Evolutionary conservation across 2,329 filamentous ascomycete species (phyloP).

Genomic region (Penicillium sp.): DNA sequence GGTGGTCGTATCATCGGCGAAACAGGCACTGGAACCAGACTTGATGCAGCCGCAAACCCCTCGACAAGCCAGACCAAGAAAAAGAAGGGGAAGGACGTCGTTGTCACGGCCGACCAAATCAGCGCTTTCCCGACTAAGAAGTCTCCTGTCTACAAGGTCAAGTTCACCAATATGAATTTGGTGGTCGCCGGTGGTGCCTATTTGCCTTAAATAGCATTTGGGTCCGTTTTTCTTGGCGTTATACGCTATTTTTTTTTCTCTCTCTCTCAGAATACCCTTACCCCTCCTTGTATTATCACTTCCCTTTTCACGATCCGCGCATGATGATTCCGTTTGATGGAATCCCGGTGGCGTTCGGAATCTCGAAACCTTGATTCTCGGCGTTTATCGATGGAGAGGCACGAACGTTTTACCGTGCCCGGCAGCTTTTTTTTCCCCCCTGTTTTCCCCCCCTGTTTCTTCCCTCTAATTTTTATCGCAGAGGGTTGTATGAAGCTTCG

Average conservation of each 20-base stretch:
- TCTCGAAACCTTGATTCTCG: conserved; percentile 6
- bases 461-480: neutral
- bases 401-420: conserved; percentile 1
- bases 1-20: conserved; percentile 50
- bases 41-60: conserved; percentile 53
- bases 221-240: neutral
- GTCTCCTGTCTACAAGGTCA: conserved; percentile 86
- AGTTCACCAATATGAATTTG: conserved; percentile 93
- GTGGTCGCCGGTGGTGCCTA: conserved; percentile 78
- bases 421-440: neutral
- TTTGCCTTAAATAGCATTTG: conserved; percentile 44
- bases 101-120: conserved; percentile 89
- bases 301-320: neutral
- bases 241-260: neutral
- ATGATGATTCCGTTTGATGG: neutral
- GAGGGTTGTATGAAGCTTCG: neutral
- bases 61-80: conserved; percentile 40
- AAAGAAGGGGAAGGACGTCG: conserved; percentile 86
- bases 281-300: conserved; percentile 3
- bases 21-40: conserved; percentile 48
- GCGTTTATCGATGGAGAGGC: conserved; percentile 10
- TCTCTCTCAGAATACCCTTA: conserved; percentile 19
- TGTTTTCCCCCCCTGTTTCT: neutral
- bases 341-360: conserved; percentile 14
- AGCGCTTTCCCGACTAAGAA: conserved; percentile 95